A percentile compares a stretch with the other conserved stretches of the same genome.
phyloP scores from a whole-genome alignment of 129 eudicot genomes.

The Arctium lappa region DNA sequence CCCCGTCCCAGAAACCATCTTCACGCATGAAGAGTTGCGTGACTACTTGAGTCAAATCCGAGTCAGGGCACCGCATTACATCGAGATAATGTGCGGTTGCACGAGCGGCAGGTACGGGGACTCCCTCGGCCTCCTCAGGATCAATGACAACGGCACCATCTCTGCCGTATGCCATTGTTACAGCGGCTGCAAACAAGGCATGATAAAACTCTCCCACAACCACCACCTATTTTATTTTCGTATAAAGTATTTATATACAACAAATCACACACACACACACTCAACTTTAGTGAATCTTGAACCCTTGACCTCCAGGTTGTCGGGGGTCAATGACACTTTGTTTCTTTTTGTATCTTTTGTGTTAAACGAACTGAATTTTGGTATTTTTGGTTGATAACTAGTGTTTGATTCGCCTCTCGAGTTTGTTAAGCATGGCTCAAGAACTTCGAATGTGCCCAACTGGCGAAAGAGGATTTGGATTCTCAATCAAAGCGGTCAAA shows the following conservation, averaged over 20 bases:
- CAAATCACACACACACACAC: background rate
- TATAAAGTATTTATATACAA: background rate
- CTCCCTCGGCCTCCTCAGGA: background rate
- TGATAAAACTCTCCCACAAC: background rate
- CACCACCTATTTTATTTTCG: background rate
- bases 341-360: background rate
- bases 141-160: background rate
- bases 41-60: background rate
- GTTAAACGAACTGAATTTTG: background rate
- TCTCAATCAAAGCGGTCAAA: background rate
- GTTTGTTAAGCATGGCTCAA: background rate
- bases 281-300: background rate
- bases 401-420: background rate
- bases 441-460: background rate
- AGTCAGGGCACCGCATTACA: background rate
- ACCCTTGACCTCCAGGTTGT: background rate
- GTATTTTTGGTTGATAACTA: background rate
- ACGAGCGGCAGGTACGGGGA: slow-evolving; percentile 12
- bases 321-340: background rate
- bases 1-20: background rate
- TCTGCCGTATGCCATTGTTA: background rate
- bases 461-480: background rate
- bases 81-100: slow-evolving; percentile 32
- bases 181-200: background rate
- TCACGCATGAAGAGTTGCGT: background rate